Percentiles rank a stretch among this genome's conserved stretches.
Evolutionary conservation across 306 rosid genomes (phyloP).

Genomic region (Aeschynomene evenia): DNA sequence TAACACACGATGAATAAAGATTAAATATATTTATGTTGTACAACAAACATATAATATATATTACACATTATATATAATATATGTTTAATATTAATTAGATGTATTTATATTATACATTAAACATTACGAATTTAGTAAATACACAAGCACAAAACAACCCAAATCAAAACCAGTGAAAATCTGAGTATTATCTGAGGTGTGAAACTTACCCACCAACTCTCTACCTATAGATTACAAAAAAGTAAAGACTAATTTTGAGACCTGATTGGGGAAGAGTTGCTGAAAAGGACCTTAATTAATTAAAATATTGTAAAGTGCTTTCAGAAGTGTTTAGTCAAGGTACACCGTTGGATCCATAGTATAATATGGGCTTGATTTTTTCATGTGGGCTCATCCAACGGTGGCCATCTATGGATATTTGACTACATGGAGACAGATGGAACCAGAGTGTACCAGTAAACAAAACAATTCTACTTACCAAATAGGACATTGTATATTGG

Average conservation of each 20-base stretch:
- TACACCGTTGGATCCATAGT: background rate
- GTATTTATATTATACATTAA: too few relatives aligned
- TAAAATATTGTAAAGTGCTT: background rate
- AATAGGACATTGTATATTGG: background rate
- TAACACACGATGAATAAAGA: too few relatives aligned
- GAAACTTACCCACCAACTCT: slow-evolving; percentile 34
- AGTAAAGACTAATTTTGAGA: background rate
- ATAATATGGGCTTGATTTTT: background rate
- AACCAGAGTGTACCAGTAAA: background rate
- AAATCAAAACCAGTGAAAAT: background rate
- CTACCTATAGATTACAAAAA: background rate
- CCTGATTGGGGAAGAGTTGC: background rate
- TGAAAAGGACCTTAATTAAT: background rate
- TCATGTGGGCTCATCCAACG: slow-evolving; percentile 28
- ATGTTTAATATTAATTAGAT: too few relatives aligned
- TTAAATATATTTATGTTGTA: too few relatives aligned
- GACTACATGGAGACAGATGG: background rate
- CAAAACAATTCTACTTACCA: background rate
- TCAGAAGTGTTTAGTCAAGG: background rate
- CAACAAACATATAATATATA: too few relatives aligned
- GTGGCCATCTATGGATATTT: background rate
- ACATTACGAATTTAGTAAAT: too few relatives aligned
- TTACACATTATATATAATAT: too few relatives aligned
- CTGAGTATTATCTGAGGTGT: slow-evolving; percentile 38
- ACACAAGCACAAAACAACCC: background rate